Conservation (phyloP, 305 asterid genomes). For the Rubia tinctorum region DNA sequence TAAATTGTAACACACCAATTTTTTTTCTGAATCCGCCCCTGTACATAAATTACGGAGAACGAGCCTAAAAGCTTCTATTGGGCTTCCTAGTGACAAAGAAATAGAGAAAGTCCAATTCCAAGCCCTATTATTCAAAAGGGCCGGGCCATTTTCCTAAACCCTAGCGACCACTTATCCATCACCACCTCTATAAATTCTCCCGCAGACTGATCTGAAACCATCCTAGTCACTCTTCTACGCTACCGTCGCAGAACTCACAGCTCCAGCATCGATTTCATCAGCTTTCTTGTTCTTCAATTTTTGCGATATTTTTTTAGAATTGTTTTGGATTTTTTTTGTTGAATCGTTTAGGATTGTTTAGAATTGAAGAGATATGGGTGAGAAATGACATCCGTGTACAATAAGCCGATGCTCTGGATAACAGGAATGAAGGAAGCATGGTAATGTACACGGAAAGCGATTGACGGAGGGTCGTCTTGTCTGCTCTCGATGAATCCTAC, state of each 20-base stretch:
- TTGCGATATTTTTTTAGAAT: no score
- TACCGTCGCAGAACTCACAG: not conserved
- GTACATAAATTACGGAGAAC: no score
- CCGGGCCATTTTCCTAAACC: not conserved
- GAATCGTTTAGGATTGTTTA: not conserved
- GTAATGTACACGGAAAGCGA: conserved; percentile 68
- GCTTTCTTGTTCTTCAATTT: not conserved
- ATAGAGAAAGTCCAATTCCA: no score
- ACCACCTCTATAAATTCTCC: not conserved
- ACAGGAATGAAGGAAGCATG: conserved; percentile 74
- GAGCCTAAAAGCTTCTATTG: no score
- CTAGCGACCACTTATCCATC: not conserved
- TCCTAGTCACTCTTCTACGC: no score
- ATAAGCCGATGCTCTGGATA: conserved; percentile 94
- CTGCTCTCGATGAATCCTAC: conserved; percentile 65
- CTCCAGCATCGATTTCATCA: not conserved
- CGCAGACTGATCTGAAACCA: not conserved
- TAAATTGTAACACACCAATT: no score
- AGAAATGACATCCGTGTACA: conserved; percentile 25
- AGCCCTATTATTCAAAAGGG: not conserved
- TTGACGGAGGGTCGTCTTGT: conserved; percentile 61
- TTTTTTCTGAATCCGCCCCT: no score
- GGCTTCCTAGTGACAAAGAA: no score
- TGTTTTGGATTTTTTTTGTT: not conserved
- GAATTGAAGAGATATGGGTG: not conserved